Base-by-base conservation (phyloP, 768 basidiomycete species). In the Brasilioporus rufonigricans region DNA sequence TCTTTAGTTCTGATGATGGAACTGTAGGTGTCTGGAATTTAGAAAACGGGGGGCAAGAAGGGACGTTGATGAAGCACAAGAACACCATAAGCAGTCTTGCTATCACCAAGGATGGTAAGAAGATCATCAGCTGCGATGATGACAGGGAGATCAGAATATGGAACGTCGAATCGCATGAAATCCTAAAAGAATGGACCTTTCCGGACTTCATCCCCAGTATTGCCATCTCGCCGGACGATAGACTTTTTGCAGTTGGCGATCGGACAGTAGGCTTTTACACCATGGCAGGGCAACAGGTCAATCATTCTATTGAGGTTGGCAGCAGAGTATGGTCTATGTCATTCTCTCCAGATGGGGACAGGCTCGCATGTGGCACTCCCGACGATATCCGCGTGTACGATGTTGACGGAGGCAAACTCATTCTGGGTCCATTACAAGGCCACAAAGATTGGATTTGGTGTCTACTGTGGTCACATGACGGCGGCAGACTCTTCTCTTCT, bases 331-430 rank as follows among this genome's bases (percentile, higher is more conserved):
- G 1, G 4, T 35, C 26, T 16, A 2, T 59, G 13, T 26, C 21
- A 8, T 60, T 59, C 27, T 51, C 57, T 11, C 46, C 50, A 0
- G 14, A 48, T 19, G 41, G 57, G 2, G 8, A n/a, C 18, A 60
- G 48, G 41, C 50, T 61, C 19, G 50, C 43, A 0, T 50, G 33
- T 19, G n/a, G 14, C 26, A 24, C 32, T 0, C 1, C 0, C 0
- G 2, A 18, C 13, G 13, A 18, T 18, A 26, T 52, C 21, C 1
- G 2, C 18, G 23, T 58, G 0, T 49, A 45, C 11, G 47, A 39
- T 16, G 24, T 46, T 8, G 4, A 36, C 7, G 51, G 8, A 23
- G 41, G 41, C 1, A 6, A 3, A 11, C 38, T 24, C 21, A 12
- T 40, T 48, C 38, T 52, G 8, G 40, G 29, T 14, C 45, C 48